Percentiles rank a stretch among this genome's conserved stretches.
These are phyloP conservation scores for Nakazawaea ambrosiae DNA, from an alignment of 805 yeast genomes.

Conservation along the genomic window DNA sequence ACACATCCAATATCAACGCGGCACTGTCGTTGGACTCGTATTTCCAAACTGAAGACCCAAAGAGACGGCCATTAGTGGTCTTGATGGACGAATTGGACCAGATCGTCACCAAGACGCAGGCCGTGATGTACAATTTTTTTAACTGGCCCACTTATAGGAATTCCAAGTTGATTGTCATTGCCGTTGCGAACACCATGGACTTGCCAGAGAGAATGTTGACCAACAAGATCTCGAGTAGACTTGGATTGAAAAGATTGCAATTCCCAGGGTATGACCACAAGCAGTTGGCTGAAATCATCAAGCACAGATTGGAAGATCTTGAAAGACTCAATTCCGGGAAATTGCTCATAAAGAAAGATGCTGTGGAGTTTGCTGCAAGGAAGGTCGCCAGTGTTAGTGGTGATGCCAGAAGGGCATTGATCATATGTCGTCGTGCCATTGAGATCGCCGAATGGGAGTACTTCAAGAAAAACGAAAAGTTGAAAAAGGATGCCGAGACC, in stretches of 20 bases:
- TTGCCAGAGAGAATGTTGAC: conserved; percentile 83
- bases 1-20: conserved; percentile 57
- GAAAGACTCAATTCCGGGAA: conserved; percentile 30
- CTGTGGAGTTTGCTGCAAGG: conserved; percentile 86
- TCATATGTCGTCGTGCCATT: conserved; percentile 82
- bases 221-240: conserved; percentile 84
- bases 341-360: conserved; percentile 52
- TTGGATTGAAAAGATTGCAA: conserved; percentile 81
- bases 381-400: conserved; percentile 96
- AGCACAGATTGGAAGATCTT: conserved; percentile 53
- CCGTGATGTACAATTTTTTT: conserved; percentile 90
- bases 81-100: conserved; percentile 93
- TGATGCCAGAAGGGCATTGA: conserved; percentile 90
- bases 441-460: conserved; percentile 74
- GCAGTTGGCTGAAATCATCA: conserved; percentile 70
- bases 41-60: conserved; percentile 38
- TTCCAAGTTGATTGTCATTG: conserved; percentile 80
- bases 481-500: conserved; percentile 19
- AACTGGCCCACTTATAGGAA: conserved; percentile 90
- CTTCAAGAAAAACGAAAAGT: conserved; percentile 24
- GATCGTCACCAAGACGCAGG: conserved; percentile 72
- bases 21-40: conserved; percentile 63
- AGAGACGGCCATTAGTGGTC: conserved; percentile 58
- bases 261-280: conserved; percentile 83
- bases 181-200: conserved; percentile 97